Evolutionary conservation across 2,329 filamentous ascomycete species (phyloP).

Genomic region (Penicillium sp.): DNA sequence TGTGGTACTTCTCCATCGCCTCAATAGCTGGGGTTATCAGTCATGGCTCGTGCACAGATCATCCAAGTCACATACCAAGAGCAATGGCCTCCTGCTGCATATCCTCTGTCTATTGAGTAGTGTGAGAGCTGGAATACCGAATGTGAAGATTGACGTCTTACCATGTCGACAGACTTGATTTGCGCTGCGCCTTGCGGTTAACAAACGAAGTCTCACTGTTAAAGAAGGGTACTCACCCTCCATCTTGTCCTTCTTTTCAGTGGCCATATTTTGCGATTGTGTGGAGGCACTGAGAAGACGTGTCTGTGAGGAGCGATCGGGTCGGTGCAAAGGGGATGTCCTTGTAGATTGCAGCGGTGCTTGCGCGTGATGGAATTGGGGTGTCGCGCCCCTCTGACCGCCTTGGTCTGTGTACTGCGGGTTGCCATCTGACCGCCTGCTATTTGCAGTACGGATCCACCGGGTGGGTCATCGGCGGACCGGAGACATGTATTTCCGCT

Average conservation of each 20-base stretch:
- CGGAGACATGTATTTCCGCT: not conserved
- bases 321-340: slow-evolving; percentile 5
- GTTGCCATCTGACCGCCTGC: slow-evolving; percentile 1
- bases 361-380: slow-evolving; percentile 16
- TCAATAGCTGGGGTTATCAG: slow-evolving; percentile 62
- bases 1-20: slow-evolving; percentile 72
- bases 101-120: slow-evolving; percentile 76
- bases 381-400: slow-evolving; percentile 19
- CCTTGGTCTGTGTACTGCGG: slow-evolving; percentile 19
- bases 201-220: slow-evolving; percentile 8
- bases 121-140: slow-evolving; percentile 18
- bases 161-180: slow-evolving; percentile 99
- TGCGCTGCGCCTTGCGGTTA: slow-evolving; percentile 65
- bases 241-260: slow-evolving; percentile 71
- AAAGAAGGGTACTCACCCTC: slow-evolving; percentile 62
- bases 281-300: not conserved
- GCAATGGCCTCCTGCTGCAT: slow-evolving; percentile 97
- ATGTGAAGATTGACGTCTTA: slow-evolving; percentile 51
- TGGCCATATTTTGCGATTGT: slow-evolving; percentile 41
- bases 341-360: not conserved
- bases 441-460: slow-evolving; percentile 4
- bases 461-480: not conserved
- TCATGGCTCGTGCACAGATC: slow-evolving; percentile 12
- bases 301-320: not conserved
- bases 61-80: slow-evolving; percentile 70